A percentile compares a stretch with the other conserved stretches of the same genome.
Conservation (phyloP, 2,329 filamentous ascomycete genomes). For the Lachnellula willkommii region DNA sequence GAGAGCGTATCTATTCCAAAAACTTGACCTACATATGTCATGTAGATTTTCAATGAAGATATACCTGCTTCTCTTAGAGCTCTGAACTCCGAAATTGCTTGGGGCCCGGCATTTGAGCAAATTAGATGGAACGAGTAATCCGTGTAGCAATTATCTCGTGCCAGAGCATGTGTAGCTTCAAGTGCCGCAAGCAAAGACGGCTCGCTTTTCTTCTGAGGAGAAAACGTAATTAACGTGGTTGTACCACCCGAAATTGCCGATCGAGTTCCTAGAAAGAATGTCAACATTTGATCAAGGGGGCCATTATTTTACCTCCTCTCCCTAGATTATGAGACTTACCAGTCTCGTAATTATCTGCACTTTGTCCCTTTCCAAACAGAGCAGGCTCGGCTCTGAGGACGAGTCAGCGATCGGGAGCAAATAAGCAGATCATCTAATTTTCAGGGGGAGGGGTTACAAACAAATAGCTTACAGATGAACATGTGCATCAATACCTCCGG, state of each 20-base stretch:
- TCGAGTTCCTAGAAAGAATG: constrained; percentile 32
- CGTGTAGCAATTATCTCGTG: constrained; percentile 40
- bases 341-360: constrained; percentile 27
- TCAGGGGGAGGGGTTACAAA: neutral
- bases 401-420: neutral
- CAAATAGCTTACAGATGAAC: constrained; percentile 36
- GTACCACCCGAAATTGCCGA: constrained; percentile 44
- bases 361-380: constrained; percentile 35
- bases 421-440: neutral
- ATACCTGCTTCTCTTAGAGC: constrained; percentile 34
- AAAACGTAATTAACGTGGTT: constrained; percentile 45
- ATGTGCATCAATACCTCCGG: constrained; percentile 42
- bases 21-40: constrained; percentile 33
- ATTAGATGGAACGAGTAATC: constrained; percentile 47
- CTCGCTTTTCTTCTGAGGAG: constrained; percentile 41
- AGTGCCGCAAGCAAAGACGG: constrained; percentile 40
- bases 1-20: too few relatives aligned
- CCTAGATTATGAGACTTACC: constrained; percentile 9
- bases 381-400: constrained; percentile 35
- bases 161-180: constrained; percentile 38
- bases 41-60: constrained; percentile 40
- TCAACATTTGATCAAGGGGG: constrained; percentile 8
- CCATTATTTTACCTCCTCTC: neutral
- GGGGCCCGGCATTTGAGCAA: constrained; percentile 36
- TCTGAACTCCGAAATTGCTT: constrained; percentile 31